These are phyloP conservation scores for Backusella tuberculispora DNA, from an alignment of 192 early-diverging fungal genomes.

Conservation along the genomic window DNA sequence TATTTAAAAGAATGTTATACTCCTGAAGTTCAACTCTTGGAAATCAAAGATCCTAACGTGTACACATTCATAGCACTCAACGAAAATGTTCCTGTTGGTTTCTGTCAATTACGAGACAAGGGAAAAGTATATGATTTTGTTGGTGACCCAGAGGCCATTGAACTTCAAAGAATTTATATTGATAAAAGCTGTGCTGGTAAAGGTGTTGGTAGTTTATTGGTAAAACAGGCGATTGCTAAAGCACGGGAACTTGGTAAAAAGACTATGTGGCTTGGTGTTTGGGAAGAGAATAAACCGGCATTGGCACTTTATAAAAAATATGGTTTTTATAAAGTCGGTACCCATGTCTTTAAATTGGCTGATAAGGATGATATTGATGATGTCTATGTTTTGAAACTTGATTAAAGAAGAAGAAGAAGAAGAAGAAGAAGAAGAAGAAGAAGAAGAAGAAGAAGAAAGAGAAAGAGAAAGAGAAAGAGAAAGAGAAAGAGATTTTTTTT, in stretches of 20 bases:
- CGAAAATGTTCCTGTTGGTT: not conserved
- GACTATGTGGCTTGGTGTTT: not conserved
- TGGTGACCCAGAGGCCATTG: conserved; percentile 10
- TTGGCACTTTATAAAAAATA: not conserved
- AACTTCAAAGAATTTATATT: conserved; percentile 15
- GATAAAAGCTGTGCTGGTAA: not conserved
- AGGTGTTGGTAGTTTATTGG: conserved; percentile 8
- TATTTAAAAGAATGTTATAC: not conserved
- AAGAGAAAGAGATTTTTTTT: too few relatives aligned
- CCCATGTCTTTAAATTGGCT: not conserved
- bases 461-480: too few relatives aligned
- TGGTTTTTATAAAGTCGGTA: not conserved
- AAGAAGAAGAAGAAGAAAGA: too few relatives aligned
- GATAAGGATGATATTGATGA: not conserved
- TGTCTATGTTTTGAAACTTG: too few relatives aligned
- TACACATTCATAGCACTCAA: not conserved
- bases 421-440: too few relatives aligned
- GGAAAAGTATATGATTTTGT: not conserved
- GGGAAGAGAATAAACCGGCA: not conserved
- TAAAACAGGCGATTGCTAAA: not conserved
- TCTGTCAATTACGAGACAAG: conserved; percentile 15
- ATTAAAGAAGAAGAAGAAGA: too few relatives aligned
- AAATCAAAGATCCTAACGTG: conserved; percentile 4
- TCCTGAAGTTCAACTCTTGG: not conserved
- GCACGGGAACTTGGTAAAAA: not conserved